Evolutionary conservation across 257 asterid genomes (phyloP).

Genomic region (Penstemon davidsonii): DNA sequence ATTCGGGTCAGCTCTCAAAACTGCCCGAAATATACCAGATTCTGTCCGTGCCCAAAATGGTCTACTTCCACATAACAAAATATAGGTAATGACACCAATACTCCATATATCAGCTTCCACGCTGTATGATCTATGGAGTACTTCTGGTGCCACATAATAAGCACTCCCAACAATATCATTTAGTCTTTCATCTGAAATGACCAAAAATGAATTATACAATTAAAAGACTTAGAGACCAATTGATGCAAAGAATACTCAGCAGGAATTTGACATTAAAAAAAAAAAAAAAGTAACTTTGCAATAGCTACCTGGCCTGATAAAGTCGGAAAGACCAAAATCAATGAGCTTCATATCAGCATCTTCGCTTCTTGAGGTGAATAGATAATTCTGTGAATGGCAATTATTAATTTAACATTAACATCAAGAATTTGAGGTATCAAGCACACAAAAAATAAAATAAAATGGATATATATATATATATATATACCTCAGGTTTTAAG

Average conservation of each 20-base stretch:
- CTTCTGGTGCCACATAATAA: conserved; percentile 98
- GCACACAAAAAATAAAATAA: conserved; percentile 8
- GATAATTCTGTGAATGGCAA: conserved; percentile 63
- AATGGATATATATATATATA: background rate
- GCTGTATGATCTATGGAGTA: conserved; percentile 93
- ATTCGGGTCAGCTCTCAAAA: conserved; percentile 92
- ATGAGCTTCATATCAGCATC: conserved; percentile 93
- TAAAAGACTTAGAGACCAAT: conserved; percentile 10
- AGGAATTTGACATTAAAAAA: background rate
- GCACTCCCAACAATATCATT: conserved; percentile 99
- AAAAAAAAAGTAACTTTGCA: background rate
- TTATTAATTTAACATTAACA: conserved; percentile 13
- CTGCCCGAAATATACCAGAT: conserved; percentile 95
- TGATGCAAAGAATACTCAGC: conserved; percentile 11
- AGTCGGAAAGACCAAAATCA: conserved; percentile 97
- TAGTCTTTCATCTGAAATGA: conserved; percentile 76
- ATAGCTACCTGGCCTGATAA: conserved; percentile 78
- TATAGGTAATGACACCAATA: conserved; percentile 88
- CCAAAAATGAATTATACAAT: conserved; percentile 2
- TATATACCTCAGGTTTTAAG: conserved; percentile 90
- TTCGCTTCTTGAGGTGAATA: conserved; percentile 83
- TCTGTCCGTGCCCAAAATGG: conserved; percentile 99
- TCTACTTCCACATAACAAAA: conserved; percentile 93
- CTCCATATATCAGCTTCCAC: conserved; percentile 98
- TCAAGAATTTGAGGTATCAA: conserved; percentile 22